Base-by-base conservation (phyloP, 768 basidiomycete species). In the Mycena amicta region DNA sequence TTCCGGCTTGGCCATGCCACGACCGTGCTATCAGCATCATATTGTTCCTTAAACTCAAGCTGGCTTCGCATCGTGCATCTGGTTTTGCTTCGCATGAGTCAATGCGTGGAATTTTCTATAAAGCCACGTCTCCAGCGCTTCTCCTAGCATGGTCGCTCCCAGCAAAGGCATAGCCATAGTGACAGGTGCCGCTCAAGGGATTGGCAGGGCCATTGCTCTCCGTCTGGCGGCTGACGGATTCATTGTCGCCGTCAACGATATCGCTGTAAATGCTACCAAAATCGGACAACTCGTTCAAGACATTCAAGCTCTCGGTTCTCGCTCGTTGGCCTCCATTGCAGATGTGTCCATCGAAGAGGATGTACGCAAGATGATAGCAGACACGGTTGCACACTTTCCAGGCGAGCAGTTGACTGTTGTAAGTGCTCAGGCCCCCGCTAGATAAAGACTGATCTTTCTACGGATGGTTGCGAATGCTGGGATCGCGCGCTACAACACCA, bases 191-290 rank as follows among this genome's bases (percentile, higher is more conserved):
- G 74, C 71, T 3, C 76, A 74, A 45, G 80, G 80, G 16, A 80
- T 79, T 40, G 80, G 79, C 2, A 70, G 71, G 23, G 74, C 74
- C 49, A 76, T 79, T 27, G 75, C 78, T 15, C 64, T 73, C 12
- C 71, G 77, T 3, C 73, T 81, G 25, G 77, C 79, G 20, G 49
- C 65, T 15, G 78, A 75, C 53, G 78, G 78, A 15, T 74, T 75
- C 56, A 72, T 75, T 53, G 66, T 80, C 29, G 72, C 70, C 22
- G 61, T 78, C 55, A 79, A 76, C 18, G 80, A 78, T 52, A 65
- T 76, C 5, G 33, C 68, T 1, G 47, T 62, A 0, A 70, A 72
- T 37, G 55, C 57, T 2, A 59, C 63, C 6, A 55, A 67, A 25
- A 58, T 79, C 3, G 57, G 55, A 16, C 39, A 59, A 4, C 59